phyloP scores from a whole-genome alignment of 1,284 basidiomycete genomes.

The Flammula alnicola region DNA sequence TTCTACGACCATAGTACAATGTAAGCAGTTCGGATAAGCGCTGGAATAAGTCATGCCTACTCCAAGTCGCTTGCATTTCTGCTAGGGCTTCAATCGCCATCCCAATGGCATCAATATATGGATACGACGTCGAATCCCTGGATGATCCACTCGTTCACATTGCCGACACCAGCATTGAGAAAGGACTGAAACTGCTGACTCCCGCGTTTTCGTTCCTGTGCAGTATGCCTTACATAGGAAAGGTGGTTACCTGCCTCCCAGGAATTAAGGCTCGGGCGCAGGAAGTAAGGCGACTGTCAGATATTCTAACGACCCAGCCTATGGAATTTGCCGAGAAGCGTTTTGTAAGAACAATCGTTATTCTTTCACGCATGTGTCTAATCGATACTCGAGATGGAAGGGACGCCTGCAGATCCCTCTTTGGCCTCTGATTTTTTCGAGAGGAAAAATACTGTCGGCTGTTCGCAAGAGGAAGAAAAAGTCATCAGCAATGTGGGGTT shows the following conservation, averaged over 20 bases:
- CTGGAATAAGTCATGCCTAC: background rate
- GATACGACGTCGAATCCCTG: background rate
- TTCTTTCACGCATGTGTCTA: too few species aligned
- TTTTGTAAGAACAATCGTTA: too few species aligned
- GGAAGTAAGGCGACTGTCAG: background rate
- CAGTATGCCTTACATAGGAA: background rate
- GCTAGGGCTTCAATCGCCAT: constrained; percentile 32
- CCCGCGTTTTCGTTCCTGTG: background rate
- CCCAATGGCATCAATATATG: constrained; percentile 20
- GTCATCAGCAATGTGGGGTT: too few species aligned
- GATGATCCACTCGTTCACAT: background rate
- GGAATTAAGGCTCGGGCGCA: background rate
- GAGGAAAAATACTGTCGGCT: too few species aligned
- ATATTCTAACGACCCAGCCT: background rate
- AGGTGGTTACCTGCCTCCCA: background rate
- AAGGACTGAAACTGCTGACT: background rate
- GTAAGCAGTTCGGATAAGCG: constrained; percentile 19
- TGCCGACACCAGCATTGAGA: background rate
- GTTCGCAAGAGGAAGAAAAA: too few species aligned
- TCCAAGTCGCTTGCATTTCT: background rate
- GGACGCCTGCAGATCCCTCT: too few species aligned
- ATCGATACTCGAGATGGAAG: too few species aligned
- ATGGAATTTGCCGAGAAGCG: background rate
- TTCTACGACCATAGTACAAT: constrained; percentile 31
- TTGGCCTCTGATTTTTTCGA: too few species aligned